These are phyloP conservation scores for Candida maesae DNA, from an alignment of 805 yeast species.

Conservation along the genomic window DNA sequence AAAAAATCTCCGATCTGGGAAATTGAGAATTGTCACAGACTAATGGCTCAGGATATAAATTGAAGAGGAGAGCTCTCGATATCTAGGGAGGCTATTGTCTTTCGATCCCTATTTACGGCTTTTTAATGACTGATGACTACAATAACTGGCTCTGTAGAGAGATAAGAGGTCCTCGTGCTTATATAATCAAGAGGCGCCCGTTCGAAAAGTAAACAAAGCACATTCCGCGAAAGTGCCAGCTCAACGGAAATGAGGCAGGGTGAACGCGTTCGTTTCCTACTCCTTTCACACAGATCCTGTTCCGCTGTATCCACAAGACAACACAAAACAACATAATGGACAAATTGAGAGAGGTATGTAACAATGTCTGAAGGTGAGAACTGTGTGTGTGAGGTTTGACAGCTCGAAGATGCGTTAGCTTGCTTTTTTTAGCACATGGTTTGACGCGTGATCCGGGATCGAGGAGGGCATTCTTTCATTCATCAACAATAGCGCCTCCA, in stretches of 20 bases:
- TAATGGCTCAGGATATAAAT: too few species aligned
- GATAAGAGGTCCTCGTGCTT: too few species aligned
- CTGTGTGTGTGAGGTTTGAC: too few species aligned
- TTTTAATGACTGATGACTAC: too few species aligned
- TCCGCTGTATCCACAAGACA: neutral
- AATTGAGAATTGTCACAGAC: too few species aligned
- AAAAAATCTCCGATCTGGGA: neutral
- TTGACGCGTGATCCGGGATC: constrained; percentile 1
- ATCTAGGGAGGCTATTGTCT: too few species aligned
- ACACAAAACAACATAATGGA: constrained; percentile 17
- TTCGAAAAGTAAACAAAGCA: constrained; percentile 8
- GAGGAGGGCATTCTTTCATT: neutral
- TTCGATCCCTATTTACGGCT: too few species aligned
- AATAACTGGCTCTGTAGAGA: too few species aligned
- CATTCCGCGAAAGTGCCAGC: constrained; percentile 10
- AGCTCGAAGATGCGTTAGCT: neutral
- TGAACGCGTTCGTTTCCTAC: constrained; percentile 2
- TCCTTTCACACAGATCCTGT: neutral
- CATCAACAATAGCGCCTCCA: too few species aligned
- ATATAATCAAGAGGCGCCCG: too few species aligned
- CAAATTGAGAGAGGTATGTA: constrained; percentile 24
- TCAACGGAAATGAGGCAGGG: constrained; percentile 3
- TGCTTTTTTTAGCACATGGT: neutral
- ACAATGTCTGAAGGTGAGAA: neutral
- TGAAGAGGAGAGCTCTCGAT: too few species aligned